Conservation (phyloP, 2,329 filamentous ascomycete species). For the Fusarium goolgardi region DNA sequence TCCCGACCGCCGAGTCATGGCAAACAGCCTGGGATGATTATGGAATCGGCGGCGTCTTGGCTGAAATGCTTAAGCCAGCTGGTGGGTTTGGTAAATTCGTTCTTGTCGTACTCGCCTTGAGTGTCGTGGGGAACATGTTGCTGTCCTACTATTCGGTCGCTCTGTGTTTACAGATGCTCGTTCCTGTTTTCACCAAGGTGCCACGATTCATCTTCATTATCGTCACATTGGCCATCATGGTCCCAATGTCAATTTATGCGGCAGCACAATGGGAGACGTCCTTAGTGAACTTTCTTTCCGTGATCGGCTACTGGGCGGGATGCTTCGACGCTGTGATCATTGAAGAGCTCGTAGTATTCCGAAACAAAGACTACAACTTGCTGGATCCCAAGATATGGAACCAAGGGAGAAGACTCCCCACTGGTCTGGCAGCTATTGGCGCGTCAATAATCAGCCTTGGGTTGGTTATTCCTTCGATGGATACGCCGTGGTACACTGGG, state of each 20-base stretch:
- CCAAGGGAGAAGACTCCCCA: slow-evolving; percentile 55
- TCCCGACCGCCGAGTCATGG: slow-evolving; percentile 49
- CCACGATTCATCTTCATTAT: slow-evolving; percentile 58
- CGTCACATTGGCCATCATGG: slow-evolving; percentile 55
- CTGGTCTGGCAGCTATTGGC: slow-evolving; percentile 57
- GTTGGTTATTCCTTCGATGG: slow-evolving; percentile 57
- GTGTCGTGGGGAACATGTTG: slow-evolving; percentile 54
- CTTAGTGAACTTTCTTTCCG: slow-evolving; percentile 57
- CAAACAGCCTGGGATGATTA: slow-evolving; percentile 46
- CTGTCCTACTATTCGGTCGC: slow-evolving; percentile 56
- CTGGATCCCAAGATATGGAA: slow-evolving; percentile 60
- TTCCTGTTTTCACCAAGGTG: slow-evolving; percentile 55
- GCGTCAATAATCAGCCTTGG: slow-evolving; percentile 58
- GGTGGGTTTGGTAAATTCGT: slow-evolving; percentile 54
- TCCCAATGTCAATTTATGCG: slow-evolving; percentile 57
- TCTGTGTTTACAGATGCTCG: slow-evolving; percentile 56
- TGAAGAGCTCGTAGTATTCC: slow-evolving; percentile 58
- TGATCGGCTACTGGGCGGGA: slow-evolving; percentile 61
- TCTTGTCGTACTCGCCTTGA: slow-evolving; percentile 49
- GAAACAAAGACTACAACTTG: slow-evolving; percentile 54
- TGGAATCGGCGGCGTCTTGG: slow-evolving; percentile 49
- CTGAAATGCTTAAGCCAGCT: slow-evolving; percentile 49
- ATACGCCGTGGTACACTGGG: slow-evolving; percentile 58
- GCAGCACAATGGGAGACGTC: slow-evolving; percentile 56
- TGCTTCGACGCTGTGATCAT: slow-evolving; percentile 58